Conservation (phyloP, 495 filamentous ascomycete species). For the Bacidia rubella region DNA sequence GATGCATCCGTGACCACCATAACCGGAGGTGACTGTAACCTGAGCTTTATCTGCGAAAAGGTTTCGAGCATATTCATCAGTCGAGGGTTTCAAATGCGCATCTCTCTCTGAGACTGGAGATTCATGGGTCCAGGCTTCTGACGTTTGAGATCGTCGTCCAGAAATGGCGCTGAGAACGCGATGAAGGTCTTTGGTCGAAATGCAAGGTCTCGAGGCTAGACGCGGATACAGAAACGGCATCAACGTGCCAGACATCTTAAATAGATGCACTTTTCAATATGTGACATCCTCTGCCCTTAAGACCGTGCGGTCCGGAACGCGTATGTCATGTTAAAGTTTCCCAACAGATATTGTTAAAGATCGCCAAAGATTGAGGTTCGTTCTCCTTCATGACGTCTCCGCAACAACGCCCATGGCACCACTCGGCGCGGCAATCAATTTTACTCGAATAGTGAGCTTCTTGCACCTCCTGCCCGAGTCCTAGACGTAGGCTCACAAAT, state of each 20-base stretch:
- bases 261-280: too few relatives aligned
- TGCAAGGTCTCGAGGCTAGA: conserved; percentile 23
- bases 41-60: conserved; percentile 79
- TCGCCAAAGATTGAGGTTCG: background rate
- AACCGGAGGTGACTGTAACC: conserved; percentile 59
- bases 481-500: background rate
- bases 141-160: background rate
- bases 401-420: conserved; percentile 11
- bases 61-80: conserved; percentile 67
- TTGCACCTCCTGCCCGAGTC: background rate
- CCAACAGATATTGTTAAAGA: background rate
- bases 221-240: conserved; percentile 57
- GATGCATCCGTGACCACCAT: conserved; percentile 82
- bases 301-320: background rate
- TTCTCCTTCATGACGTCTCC: conserved; percentile 6
- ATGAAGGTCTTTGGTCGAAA: conserved; percentile 10
- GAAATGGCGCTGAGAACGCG: conserved; percentile 12
- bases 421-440: conserved; percentile 42
- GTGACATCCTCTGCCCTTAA: too few relatives aligned
- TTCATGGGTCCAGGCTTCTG: background rate
- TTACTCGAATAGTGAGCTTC: conserved; percentile 60
- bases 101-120: conserved; percentile 20
- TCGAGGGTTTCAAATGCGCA: conserved; percentile 60
- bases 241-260: conserved; percentile 25
- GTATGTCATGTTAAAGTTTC: background rate